Evolutionary conservation across 805 yeast species (phyloP), one percentile per base, ranked within the genome.

Genomic region (Metschnikowia peoriensis): DNA sequence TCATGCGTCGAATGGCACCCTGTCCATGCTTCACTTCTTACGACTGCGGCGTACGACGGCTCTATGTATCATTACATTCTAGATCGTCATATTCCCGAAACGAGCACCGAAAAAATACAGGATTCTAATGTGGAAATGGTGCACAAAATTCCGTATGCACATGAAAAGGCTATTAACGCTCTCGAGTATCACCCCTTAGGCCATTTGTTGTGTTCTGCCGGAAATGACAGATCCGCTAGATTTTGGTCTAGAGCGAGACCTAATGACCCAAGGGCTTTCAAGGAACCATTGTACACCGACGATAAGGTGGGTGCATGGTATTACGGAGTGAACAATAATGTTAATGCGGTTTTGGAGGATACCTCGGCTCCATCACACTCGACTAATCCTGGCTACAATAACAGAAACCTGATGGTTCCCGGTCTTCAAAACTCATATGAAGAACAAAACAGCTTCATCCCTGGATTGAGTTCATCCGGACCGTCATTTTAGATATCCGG

Each of bases 181-280:
- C 68, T 94, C 51, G 93, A 92, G 54, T 94, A 91, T 66, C 97
- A 92, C 69, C 98, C 98, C 2, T 74, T 88, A 61, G 99, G 99
- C 4, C 97, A 94, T 69, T 73, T 93, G 47, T 73, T 94, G 37
- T 85, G 96, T 50, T 84, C 97, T 7, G 98, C 97, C 0, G 93
- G 97, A 16, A 90, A 94, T 52, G 99, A 94, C 68, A 82, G 94
- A 65, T 84, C 96, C 6, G 89, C 96, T 27, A 73, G 97, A 51
- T 89, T 96, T 70, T 94, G 99, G 99, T 84, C 92, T 32, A 77
- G 99, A 47, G 87, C 96, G 1, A 78, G 96, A 65, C 97, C 97
- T 1, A 86, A 85, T 60, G 99, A 94, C 71, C 87, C 89, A 0
- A 81, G 80, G 64, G 88, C 89, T 2, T 90, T 83, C 72, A 82